Conservation (phyloP, 148 eudicot species). For the Vaccinium myrtillus region DNA sequence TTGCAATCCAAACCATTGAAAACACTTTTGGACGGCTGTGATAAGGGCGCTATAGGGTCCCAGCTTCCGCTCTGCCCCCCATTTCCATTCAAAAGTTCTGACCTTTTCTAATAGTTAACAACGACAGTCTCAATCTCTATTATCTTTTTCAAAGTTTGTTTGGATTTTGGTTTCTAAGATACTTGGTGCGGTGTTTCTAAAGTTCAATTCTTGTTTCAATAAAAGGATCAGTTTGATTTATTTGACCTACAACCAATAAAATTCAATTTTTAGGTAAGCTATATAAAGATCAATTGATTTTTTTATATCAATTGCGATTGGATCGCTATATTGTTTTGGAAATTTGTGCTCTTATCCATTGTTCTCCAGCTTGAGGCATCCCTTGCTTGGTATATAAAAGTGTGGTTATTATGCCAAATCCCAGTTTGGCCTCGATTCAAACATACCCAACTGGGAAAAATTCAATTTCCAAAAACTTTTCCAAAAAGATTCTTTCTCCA, state of each 20-base stretch:
- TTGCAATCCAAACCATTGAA: no score
- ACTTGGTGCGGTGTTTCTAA: neutral
- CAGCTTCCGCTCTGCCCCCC: neutral
- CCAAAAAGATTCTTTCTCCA: no score
- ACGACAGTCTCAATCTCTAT: neutral
- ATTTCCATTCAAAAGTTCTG: neutral
- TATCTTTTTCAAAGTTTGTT: neutral
- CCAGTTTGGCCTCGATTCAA: conserved; percentile 13
- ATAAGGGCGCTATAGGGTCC: no score
- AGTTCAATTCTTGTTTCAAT: neutral
- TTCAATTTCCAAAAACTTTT: no score
- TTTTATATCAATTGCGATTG: neutral
- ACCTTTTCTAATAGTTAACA: neutral
- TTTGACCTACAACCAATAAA: neutral
- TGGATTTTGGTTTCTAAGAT: neutral
- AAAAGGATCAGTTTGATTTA: neutral
- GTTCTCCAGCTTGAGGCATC: conserved; percentile 5
- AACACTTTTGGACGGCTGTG: no score
- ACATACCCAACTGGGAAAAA: conserved; percentile 5
- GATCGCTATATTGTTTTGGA: neutral
- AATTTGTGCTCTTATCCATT: neutral
- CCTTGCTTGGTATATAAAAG: neutral
- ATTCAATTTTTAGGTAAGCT: neutral
- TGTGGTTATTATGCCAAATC: conserved; percentile 17
- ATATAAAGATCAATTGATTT: neutral